phyloP scores from a whole-genome alignment of 2,329 filamentous ascomycete genomes.

The Fusarium xylarioides region DNA sequence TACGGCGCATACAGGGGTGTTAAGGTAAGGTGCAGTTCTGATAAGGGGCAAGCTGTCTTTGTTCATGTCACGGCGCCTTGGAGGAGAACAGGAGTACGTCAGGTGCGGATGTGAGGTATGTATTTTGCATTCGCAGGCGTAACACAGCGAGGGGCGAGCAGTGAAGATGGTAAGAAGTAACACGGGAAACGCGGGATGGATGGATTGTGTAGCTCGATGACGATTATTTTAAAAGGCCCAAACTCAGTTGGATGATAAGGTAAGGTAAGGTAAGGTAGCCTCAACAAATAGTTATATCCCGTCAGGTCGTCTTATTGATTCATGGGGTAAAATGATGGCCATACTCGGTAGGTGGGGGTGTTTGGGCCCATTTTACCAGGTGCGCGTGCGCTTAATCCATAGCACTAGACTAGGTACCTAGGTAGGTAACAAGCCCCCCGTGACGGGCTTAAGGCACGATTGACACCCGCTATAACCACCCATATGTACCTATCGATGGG shows the following conservation, averaged over 20 bases:
- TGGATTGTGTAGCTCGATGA: conserved; percentile 30
- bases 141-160: neutral
- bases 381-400: conserved; percentile 16
- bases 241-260: conserved; percentile 24
- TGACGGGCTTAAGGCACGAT: conserved; percentile 10
- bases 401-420: neutral
- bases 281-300: conserved; percentile 6
- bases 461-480: conserved; percentile 14
- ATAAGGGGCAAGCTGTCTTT: conserved; percentile 3
- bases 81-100: neutral
- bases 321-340: conserved; percentile 1
- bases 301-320: neutral
- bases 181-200: conserved; percentile 14
- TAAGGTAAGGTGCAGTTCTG: conserved; percentile 4
- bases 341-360: conserved; percentile 35
- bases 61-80: conserved; percentile 18
- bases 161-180: neutral
- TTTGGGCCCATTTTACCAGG: conserved; percentile 11
- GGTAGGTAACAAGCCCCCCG: conserved; percentile 1
- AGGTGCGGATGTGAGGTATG: neutral
- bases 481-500: too few species aligned
- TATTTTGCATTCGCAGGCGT: neutral
- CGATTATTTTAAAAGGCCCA: conserved; percentile 33
- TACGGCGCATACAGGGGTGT: conserved; percentile 6
- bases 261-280: neutral